phyloP scores from a whole-genome alignment of 169 alveolate species.

The Eimeria sp. region DNA sequence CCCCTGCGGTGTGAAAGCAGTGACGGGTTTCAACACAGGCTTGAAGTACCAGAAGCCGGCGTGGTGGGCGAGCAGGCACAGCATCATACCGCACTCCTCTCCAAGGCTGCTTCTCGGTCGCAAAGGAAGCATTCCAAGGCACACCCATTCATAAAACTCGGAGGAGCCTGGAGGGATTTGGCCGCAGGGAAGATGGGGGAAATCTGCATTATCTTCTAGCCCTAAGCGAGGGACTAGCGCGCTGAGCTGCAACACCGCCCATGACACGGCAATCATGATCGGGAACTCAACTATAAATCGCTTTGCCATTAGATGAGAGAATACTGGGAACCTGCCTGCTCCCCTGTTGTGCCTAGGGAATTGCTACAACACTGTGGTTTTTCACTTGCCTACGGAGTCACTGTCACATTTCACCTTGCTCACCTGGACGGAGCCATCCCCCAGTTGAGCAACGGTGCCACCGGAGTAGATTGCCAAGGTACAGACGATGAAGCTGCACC shows the following conservation, averaged over 20 bases:
- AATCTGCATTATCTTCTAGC: slow-evolving; percentile 29
- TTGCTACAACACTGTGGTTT: not conserved
- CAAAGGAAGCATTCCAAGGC: slow-evolving; percentile 75
- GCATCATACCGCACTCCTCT: slow-evolving; percentile 68
- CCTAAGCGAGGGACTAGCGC: slow-evolving; percentile 58
- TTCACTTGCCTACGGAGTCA: not conserved
- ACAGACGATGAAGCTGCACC: slow-evolving; percentile 78
- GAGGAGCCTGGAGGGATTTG: slow-evolving; percentile 65
- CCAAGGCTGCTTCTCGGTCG: slow-evolving; percentile 32
- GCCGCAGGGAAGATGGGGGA: slow-evolving; percentile 65
- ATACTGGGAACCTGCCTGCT: too few relatives aligned
- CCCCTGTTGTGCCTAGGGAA: not conserved
- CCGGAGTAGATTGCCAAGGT: slow-evolving; percentile 79
- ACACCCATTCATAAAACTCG: slow-evolving; percentile 65
- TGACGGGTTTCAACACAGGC: slow-evolving; percentile 75
- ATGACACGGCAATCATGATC: not conserved
- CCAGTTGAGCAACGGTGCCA: slow-evolving; percentile 57
- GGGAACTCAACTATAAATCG: not conserved
- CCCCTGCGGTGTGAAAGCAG: slow-evolving; percentile 80
- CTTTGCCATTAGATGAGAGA: not conserved
- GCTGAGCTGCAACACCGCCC: slow-evolving; percentile 36
- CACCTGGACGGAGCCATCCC: slow-evolving; percentile 62
- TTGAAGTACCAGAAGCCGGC: slow-evolving; percentile 75
- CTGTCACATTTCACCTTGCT: not conserved
- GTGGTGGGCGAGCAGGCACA: slow-evolving; percentile 75